Evolutionary conservation across 345 rosid genomes (phyloP), one percentile per base, ranked within the genome.

Genomic region (Populus davidiana): DNA sequence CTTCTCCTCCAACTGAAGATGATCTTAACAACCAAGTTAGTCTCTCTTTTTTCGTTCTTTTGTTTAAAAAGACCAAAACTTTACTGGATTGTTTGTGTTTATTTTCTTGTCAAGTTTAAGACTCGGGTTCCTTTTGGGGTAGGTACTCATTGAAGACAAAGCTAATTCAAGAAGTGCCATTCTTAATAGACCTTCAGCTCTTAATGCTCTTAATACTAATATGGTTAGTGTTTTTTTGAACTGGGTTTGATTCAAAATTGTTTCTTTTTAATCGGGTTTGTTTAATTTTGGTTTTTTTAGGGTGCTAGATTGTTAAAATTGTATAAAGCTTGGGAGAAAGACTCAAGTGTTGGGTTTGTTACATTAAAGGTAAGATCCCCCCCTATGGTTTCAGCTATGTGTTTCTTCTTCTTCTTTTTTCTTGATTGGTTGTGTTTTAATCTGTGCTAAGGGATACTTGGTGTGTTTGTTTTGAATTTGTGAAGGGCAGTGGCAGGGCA

Each of bases 401-500:
- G 39, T 74, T 76, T 64, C 33, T 18, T 12, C 74, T 61, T 17
- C 75, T n/a, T 4, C 75, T 75, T 66, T 49, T 47, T 50, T 21
- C 27, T 6, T 47, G 14, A 5, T 69, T 41, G 64, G 29, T 44
- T n/a, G 18, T 23, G 16, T 12, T n/a, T 44, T 13, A 25, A 20
- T 71, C 14, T 35, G 36, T 56, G 50, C 31, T 54, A 16, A 36
- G 72, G 69, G 21, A 72, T 27, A 17, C 56, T 84, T 67, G 70
- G 49, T 38, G 33, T 47, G 25, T 83, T 59, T 6, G 1, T 77
- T 71, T 83, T 83, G 35, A 71, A 71, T 43, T 75, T 72, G 73
- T 87, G 82, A 85, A 95, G 98, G 99, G 98, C 78, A 87, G 94
- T 83, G 98, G 96, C 85, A 89, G 92, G 84, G 97, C 97, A 47